A percentile compares a stretch with the other conserved stretches of the same genome.
Evolutionary conservation across 495 filamentous ascomycete species (phyloP).

Genomic region (Neurospora sp.): DNA sequence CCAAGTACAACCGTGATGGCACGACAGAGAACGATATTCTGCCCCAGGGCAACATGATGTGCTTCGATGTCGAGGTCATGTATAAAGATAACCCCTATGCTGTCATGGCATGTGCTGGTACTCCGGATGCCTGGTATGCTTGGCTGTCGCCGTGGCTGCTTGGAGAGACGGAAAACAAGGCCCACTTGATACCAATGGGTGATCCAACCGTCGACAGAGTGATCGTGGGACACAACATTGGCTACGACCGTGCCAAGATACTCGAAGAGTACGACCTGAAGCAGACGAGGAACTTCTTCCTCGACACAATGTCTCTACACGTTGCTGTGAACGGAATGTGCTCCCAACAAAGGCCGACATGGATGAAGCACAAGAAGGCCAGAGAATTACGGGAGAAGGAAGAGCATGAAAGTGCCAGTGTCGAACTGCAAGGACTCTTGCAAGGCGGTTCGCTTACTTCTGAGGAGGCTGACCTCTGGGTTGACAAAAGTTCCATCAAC

Average conservation of each 20-base stretch:
- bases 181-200: constrained; percentile 80
- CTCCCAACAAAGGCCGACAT: constrained; percentile 87
- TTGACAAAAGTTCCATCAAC: constrained; percentile 88
- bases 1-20: constrained; percentile 74
- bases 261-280: constrained; percentile 78
- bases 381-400: constrained; percentile 76
- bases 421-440: constrained; percentile 62
- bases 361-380: constrained; percentile 91
- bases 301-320: constrained; percentile 98
- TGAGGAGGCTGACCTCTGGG: constrained; percentile 91
- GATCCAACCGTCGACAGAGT: constrained; percentile 58
- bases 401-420: constrained; percentile 54
- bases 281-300: constrained; percentile 74
- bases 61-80: constrained; percentile 96
- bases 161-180: constrained; percentile 62
- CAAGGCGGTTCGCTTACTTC: constrained; percentile 56
- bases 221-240: constrained; percentile 90
- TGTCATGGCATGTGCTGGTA: constrained; percentile 90
- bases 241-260: constrained; percentile 85
- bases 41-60: constrained; percentile 71
- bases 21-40: constrained; percentile 57
- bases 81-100: constrained; percentile 86
- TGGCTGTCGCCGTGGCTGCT: constrained; percentile 97
- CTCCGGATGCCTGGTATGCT: constrained; percentile 84
- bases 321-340: constrained; percentile 99